Evolutionary conservation across 2,329 filamentous ascomycete species (phyloP), one percentile per base, ranked within the genome.

Genomic region (Phoma sp.): DNA sequence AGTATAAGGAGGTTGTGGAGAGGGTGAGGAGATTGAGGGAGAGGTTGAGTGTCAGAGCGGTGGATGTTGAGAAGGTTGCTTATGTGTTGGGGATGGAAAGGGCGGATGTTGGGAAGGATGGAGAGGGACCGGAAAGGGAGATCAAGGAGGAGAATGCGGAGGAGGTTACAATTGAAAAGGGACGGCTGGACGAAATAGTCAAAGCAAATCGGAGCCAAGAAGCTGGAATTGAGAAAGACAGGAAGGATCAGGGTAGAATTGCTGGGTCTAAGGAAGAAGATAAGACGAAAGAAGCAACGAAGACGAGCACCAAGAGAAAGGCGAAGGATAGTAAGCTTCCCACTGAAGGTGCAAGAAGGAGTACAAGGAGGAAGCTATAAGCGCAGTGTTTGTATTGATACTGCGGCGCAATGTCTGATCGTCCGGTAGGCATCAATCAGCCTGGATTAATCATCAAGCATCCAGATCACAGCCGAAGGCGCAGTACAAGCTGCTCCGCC

Each of bases 41-140:
- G 51, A 67, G 71, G 32, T 43, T 73, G 52, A 55, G 53, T 14
- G 65, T 71, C 2, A 78, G 73, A 29, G 87, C 87, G 1, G 78
- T 85, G 36, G 85, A 90, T 30, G 75, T 88, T 4, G 89, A 92
- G 72, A 87, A 83, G 69, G 88, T 87, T 14, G 89, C 89, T 2
- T 91, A 86, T 67, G 88, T 90, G 8, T 69, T 90, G 44, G 83
- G 89, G 67, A 85, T 59, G 58, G 65, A 66, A 41, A 59, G 56
- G 69, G 55, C 60, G 7, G 58, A 59, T 41, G 14, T 58, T 14
- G 52, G n/a, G 24, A 25, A 39, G 10, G 33, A 7, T 6, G 27
- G 4, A n/a, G 43, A 27, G 1, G 23, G 25, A 9, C 6, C 6
- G 2, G 27, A 29, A 29, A 9, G 9, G 27, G 9, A 33, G 29